Evolutionary conservation across 208 protist species (phyloP).

Genomic region (Trypanosoma melophagium): DNA sequence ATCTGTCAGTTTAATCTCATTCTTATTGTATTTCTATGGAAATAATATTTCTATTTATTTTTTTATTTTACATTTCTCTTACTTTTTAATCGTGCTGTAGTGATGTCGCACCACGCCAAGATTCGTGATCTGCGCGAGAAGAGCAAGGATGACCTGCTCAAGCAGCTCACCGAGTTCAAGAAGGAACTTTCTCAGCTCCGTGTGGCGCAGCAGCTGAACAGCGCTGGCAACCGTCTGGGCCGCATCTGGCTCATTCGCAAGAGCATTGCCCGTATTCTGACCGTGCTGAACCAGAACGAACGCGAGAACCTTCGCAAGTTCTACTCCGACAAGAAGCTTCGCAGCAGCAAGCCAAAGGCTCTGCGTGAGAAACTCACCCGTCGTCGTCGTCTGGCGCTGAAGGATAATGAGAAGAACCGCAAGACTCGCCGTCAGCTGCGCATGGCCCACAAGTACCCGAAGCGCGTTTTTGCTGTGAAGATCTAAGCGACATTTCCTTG

Average conservation of each 20-base stretch:
- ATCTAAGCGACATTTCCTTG: constrained; percentile 13
- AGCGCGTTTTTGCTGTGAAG: constrained; percentile 89
- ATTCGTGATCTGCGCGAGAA: constrained; percentile 92
- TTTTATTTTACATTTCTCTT: no score
- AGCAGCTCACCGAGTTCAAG: constrained; percentile 97
- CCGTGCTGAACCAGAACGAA: constrained; percentile 97
- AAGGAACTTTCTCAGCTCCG: constrained; percentile 96
- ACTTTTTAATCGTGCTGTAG: no score
- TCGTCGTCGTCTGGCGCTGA: constrained; percentile 86
- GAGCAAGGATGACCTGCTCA: constrained; percentile 95
- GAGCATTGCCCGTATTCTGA: constrained; percentile 96
- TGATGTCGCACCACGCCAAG: constrained; percentile 86
- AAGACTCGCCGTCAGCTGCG: constrained; percentile 85
- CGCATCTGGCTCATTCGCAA: constrained; percentile 97
- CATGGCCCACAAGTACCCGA: constrained; percentile 77
- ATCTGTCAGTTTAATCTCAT: no score
- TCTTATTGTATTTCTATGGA: no score
- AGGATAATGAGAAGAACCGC: constrained; percentile 85
- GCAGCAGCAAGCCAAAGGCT: constrained; percentile 69
- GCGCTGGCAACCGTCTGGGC: constrained; percentile 87
- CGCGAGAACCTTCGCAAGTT: constrained; percentile 91
- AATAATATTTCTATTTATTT: no score
- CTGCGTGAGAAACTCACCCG: constrained; percentile 87
- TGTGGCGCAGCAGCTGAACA: constrained; percentile 94
- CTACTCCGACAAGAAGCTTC: constrained; percentile 93